Evolutionary conservation across 2,329 filamentous ascomycete genomes (phyloP).

Genomic region (Aureobasidium pullulans): DNA sequence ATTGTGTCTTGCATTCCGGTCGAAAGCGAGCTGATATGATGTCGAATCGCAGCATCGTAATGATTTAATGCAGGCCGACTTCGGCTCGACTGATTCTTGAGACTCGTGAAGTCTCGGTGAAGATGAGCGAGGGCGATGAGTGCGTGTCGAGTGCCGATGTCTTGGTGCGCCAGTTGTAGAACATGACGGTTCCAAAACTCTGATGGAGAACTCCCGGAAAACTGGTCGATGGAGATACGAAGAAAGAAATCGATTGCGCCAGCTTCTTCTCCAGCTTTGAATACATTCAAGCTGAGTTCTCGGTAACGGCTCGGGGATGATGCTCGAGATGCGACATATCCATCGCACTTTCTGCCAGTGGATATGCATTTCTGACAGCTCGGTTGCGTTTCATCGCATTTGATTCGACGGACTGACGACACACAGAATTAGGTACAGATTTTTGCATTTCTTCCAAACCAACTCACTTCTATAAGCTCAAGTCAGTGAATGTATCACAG

Average conservation of each 20-base stretch:
- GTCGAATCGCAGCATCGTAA: not conserved
- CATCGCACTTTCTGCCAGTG: constrained; percentile 51
- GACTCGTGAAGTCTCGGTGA: not conserved
- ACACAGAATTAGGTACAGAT: not conserved
- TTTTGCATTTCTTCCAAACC: not conserved
- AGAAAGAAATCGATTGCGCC: constrained; percentile 1
- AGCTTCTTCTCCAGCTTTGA: not conserved
- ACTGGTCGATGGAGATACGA: not conserved
- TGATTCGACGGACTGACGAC: constrained; percentile 42
- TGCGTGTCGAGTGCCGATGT: not conserved
- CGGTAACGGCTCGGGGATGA: not conserved
- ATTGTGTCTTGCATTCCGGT: not conserved
- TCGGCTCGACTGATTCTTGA: not conserved
- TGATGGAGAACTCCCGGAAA: not conserved
- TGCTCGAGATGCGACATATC: constrained; percentile 32
- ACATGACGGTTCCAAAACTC: constrained; percentile 1
- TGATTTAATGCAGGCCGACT: not conserved
- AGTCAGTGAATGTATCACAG: not conserved
- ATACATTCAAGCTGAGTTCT: not conserved
- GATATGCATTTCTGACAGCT: constrained; percentile 47
- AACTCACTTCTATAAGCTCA: not conserved
- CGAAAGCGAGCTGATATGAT: not conserved
- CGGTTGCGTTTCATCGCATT: constrained; percentile 51
- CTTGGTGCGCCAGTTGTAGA: not conserved
- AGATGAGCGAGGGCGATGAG: not conserved